Percentiles rank a stretch among this genome's conserved stretches.
Evolutionary conservation across 306 rosid species (phyloP).

Genomic region (Carpinus fangiana): DNA sequence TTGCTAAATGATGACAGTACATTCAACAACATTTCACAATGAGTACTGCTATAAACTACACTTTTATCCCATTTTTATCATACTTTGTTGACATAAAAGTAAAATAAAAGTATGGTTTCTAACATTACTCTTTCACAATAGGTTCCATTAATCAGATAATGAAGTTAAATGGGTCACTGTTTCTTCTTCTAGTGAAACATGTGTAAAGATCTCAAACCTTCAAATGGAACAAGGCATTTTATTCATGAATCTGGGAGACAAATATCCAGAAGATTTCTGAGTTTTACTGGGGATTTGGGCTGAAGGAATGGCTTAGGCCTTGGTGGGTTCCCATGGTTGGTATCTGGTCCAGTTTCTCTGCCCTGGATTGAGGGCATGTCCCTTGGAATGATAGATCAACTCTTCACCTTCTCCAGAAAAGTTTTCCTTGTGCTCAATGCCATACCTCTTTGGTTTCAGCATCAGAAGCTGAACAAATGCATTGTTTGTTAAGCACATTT

Average conservation of each 20-base stretch:
- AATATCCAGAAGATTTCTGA: slow-evolving; percentile 9
- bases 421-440: slow-evolving; percentile 79
- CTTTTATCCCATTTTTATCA: too few species aligned
- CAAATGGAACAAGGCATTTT: slow-evolving; percentile 17
- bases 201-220: slow-evolving; percentile 9
- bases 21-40: background rate
- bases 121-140: background rate
- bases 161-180: background rate
- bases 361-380: slow-evolving; percentile 89
- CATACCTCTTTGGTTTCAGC: slow-evolving; percentile 81
- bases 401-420: slow-evolving; percentile 94
- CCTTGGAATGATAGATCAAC: slow-evolving; percentile 89
- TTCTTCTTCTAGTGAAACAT: background rate
- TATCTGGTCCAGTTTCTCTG: slow-evolving; percentile 96
- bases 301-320: slow-evolving; percentile 36
- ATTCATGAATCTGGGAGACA: slow-evolving; percentile 14
- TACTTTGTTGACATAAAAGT: too few species aligned
- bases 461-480: slow-evolving; percentile 72
- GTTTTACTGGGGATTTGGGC: slow-evolving; percentile 18
- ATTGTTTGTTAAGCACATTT: slow-evolving; percentile 9
- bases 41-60: too few species aligned
- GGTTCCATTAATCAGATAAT: background rate
- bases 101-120: too few species aligned
- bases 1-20: background rate
- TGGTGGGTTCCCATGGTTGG: slow-evolving; percentile 85